Percentiles rank a stretch among this genome's conserved stretches.
phyloP scores from a whole-genome alignment of 257 asterid species.

The Primulina tabacum region DNA sequence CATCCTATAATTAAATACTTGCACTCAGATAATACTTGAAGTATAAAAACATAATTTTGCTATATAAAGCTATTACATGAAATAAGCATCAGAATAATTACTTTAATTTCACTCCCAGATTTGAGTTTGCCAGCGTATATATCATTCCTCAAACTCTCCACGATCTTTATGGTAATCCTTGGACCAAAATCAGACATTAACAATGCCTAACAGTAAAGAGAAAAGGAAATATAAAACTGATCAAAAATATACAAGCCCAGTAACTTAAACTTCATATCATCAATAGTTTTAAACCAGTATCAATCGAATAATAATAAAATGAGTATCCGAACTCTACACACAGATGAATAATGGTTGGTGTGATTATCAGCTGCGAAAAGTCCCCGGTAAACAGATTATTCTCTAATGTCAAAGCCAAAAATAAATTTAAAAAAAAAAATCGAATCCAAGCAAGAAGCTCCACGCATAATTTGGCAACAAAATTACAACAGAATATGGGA shows the following conservation, averaged over 20 bases:
- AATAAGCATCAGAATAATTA: slow-evolving; percentile 28
- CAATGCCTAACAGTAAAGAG: slow-evolving; percentile 44
- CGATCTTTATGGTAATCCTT: slow-evolving; percentile 77
- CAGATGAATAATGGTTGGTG: neutral
- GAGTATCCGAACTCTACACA: neutral
- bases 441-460: neutral
- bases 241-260: neutral
- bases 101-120: slow-evolving; percentile 88
- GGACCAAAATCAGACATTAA: slow-evolving; percentile 97
- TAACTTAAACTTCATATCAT: neutral
- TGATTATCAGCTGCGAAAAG: neutral
- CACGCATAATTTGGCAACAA: neutral
- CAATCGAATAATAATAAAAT: neutral
- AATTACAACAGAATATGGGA: neutral
- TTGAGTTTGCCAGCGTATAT: slow-evolving; percentile 88
- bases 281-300: neutral
- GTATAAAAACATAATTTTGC: neutral
- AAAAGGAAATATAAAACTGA: neutral
- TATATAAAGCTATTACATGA: neutral
- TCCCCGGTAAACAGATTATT: neutral
- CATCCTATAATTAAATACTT: slow-evolving; percentile 45
- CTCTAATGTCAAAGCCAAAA: neutral
- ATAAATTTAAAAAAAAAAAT: too few relatives aligned
- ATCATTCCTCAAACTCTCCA: slow-evolving; percentile 90
- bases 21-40: neutral